These are phyloP conservation scores for Adansonia madagascariensis DNA, from an alignment of 441 rosid genomes.

Conservation along the genomic window DNA sequence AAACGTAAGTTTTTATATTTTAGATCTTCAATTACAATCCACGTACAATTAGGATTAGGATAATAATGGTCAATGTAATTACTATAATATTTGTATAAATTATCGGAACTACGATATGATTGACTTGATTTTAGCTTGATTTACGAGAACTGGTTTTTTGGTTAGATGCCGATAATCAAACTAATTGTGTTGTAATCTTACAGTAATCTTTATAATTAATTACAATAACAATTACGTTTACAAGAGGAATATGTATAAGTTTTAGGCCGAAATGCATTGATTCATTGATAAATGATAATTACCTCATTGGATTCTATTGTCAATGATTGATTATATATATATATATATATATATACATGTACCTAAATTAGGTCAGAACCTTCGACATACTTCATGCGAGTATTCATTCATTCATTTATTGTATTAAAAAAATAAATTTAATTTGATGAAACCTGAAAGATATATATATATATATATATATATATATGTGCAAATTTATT, in stretches of 20 bases:
- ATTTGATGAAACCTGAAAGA: not conserved
- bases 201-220: not conserved
- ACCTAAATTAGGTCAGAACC: not conserved
- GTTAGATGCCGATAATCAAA: not conserved
- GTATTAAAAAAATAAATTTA: not conserved
- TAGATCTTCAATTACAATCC: not conserved
- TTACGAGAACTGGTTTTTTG: not conserved
- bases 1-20: no score
- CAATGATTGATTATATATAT: not conserved
- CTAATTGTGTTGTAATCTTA: not conserved
- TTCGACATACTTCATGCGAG: not conserved
- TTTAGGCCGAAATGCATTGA: not conserved
- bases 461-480: not conserved
- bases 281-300: not conserved
- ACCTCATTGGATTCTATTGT: not conserved
- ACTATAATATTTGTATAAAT: not conserved
- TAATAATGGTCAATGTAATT: not conserved
- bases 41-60: not conserved
- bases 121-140: not conserved
- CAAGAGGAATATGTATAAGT: not conserved
- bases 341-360: not conserved
- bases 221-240: not conserved
- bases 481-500: not conserved
- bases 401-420: constrained; percentile 2
- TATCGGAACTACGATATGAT: not conserved